Evolutionary conservation across 1,284 basidiomycete species (phyloP).

Genomic region (Puccinia brachypodii): DNA sequence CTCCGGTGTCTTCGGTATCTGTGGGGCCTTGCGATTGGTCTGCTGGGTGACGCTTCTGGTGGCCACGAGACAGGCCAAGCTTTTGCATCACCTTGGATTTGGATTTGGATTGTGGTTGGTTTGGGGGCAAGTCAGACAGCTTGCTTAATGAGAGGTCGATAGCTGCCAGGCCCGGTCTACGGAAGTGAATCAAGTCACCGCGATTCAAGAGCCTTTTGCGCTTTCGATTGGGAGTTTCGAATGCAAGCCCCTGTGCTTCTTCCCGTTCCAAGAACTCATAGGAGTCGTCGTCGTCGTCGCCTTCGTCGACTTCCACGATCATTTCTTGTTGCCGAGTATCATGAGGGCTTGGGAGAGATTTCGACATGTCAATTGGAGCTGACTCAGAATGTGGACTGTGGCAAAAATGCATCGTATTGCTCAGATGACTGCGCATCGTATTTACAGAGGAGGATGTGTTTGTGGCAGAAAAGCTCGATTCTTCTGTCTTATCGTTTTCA

Average conservation of each 20-base stretch:
- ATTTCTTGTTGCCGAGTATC: background rate
- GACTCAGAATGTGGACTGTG: background rate
- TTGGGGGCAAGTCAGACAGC: background rate
- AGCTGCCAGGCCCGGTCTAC: conserved; percentile 20
- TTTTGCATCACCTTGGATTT: conserved; percentile 42
- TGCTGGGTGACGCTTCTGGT: background rate
- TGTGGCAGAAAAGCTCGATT: conserved; percentile 15
- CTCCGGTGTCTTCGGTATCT: conserved; percentile 3
- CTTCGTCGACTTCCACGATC: conserved; percentile 30
- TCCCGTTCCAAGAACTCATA: conserved; percentile 43
- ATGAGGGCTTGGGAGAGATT: conserved; percentile 13
- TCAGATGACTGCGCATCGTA: conserved; percentile 14
- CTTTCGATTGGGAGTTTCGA: conserved; percentile 8
- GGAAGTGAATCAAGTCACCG: conserved; percentile 14
- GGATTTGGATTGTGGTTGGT: conserved; percentile 24
- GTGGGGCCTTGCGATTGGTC: background rate
- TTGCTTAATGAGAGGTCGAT: conserved; percentile 10
- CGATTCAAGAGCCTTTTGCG: conserved; percentile 34
- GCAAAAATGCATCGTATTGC: conserved; percentile 4
- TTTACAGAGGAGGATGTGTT: conserved; percentile 32
- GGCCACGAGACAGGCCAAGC: conserved; percentile 20
- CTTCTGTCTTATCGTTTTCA: conserved; percentile 13
- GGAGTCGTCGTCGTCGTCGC: conserved; percentile 20
- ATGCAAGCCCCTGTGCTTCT: conserved; percentile 8
- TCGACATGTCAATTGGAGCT: background rate